Percentiles rank a stretch among this genome's conserved stretches.
Evolutionary conservation across 2,329 filamentous ascomycete species (phyloP).

Genomic region (Alternaria postmessia): DNA sequence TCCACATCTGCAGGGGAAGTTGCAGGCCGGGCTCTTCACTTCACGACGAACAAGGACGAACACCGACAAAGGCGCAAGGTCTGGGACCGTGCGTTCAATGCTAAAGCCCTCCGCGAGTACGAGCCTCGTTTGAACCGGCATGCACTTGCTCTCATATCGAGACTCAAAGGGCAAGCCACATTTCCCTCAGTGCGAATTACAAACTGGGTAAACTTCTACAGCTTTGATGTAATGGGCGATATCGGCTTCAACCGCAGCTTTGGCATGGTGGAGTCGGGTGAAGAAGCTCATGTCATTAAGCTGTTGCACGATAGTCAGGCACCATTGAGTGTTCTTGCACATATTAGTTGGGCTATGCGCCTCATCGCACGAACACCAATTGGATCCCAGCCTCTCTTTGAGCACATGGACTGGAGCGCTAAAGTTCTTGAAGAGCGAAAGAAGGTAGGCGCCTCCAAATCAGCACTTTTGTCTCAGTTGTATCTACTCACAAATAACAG

Average conservation of each 20-base stretch:
- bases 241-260: conserved; percentile 54
- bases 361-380: conserved; percentile 25
- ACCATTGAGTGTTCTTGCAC: conserved; percentile 28
- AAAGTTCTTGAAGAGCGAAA: conserved; percentile 37
- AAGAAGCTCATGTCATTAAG: conserved; percentile 39
- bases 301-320: conserved; percentile 37
- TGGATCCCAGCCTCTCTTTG: conserved; percentile 31
- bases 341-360: conserved; percentile 33
- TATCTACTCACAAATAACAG: conserved; percentile 14
- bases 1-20: conserved; percentile 12
- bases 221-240: conserved; percentile 61
- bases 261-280: conserved; percentile 45
- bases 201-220: conserved; percentile 52
- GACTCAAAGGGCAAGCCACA: conserved; percentile 30
- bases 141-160: conserved; percentile 33
- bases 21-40: conserved; percentile 34
- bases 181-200: conserved; percentile 36
- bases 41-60: conserved; percentile 39
- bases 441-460: conserved; percentile 22
- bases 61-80: conserved; percentile 41
- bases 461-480: background rate
- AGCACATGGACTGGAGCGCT: conserved; percentile 36
- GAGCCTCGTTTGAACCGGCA: conserved; percentile 46
- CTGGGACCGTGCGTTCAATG: conserved; percentile 47
- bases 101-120: conserved; percentile 47